These are phyloP conservation scores for Pseudogymnoascus sp. DNA, from an alignment of 2,329 filamentous ascomycete genomes.

Conservation along the genomic window DNA sequence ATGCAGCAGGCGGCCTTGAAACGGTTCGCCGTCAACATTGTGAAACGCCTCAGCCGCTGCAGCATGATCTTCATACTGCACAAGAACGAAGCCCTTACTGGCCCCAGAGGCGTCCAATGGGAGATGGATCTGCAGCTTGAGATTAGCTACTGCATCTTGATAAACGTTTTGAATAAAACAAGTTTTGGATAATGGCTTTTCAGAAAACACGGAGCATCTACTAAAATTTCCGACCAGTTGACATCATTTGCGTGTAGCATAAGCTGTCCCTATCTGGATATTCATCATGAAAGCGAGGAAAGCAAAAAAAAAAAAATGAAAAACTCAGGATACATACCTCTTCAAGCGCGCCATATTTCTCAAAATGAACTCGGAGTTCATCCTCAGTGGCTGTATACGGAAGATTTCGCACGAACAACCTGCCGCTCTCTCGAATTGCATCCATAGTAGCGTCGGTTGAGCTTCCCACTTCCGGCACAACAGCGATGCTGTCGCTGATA, in stretches of 20 bases:
- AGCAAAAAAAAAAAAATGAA: slow-evolving; percentile 19
- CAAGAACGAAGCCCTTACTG: slow-evolving; percentile 84
- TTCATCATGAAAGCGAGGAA: slow-evolving; percentile 68
- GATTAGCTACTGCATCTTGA: slow-evolving; percentile 8
- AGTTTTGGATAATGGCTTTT: slow-evolving; percentile 26
- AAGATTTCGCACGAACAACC: slow-evolving; percentile 84
- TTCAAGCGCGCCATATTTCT: slow-evolving; percentile 64
- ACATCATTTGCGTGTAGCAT: slow-evolving; percentile 86
- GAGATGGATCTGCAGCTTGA: slow-evolving; percentile 64
- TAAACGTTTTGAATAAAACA: slow-evolving; percentile 12
- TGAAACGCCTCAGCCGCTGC: slow-evolving; percentile 72
- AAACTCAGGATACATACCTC: slow-evolving; percentile 59
- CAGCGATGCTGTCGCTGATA: background rate
- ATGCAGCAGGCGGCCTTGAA: slow-evolving; percentile 87
- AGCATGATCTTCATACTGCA: slow-evolving; percentile 66
- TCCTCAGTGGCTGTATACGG: slow-evolving; percentile 71
- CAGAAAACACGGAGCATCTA: slow-evolving; percentile 96
- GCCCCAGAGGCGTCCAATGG: slow-evolving; percentile 63
- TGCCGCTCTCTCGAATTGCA: slow-evolving; percentile 60
- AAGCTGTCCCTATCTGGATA: slow-evolving; percentile 99
- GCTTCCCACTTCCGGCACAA: slow-evolving; percentile 11
- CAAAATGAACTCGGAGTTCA: slow-evolving; percentile 65
- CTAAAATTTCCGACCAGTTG: slow-evolving; percentile 97
- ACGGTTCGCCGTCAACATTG: slow-evolving; percentile 71
- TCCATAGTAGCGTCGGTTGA: slow-evolving; percentile 36